phyloP scores from a whole-genome alignment of 192 early-diverging fungal species.

The Coemansia sp. region DNA sequence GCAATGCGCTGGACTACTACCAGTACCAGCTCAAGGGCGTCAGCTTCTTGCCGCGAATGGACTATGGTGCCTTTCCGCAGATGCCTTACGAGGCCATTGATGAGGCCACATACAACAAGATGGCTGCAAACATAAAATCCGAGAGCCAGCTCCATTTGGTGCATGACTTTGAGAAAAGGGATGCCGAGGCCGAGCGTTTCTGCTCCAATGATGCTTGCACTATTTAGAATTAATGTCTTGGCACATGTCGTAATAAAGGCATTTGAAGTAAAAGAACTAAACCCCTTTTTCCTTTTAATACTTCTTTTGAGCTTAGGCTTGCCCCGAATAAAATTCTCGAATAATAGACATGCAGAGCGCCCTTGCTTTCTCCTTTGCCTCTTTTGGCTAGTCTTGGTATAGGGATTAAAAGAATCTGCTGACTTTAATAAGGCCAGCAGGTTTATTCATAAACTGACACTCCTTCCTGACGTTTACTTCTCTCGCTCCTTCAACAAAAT shows the following conservation, averaged over 20 bases:
- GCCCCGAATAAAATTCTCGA: background rate
- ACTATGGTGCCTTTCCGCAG: conserved; percentile 44
- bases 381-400: background rate
- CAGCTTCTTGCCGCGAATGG: conserved; percentile 46
- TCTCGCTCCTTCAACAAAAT: background rate
- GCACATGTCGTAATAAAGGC: conserved; percentile 1
- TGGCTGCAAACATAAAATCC: conserved; percentile 18
- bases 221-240: conserved; percentile 6
- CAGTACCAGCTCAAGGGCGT: conserved; percentile 57
- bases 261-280: background rate
- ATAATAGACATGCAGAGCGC: background rate
- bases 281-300: background rate
- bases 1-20: conserved; percentile 49
- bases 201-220: conserved; percentile 12
- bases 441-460: no score
- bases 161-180: conserved; percentile 4
- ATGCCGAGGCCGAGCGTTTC: conserved; percentile 16
- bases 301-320: background rate
- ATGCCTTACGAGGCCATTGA: conserved; percentile 57
- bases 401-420: background rate
- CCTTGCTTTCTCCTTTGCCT: background rate
- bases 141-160: conserved; percentile 9
- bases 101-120: conserved; percentile 25
- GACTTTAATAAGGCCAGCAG: no score
- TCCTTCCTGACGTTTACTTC: background rate